These are phyloP conservation scores for Penicillium glabrum DNA, from an alignment of 2,329 filamentous ascomycete species.

Conservation along the genomic window DNA sequence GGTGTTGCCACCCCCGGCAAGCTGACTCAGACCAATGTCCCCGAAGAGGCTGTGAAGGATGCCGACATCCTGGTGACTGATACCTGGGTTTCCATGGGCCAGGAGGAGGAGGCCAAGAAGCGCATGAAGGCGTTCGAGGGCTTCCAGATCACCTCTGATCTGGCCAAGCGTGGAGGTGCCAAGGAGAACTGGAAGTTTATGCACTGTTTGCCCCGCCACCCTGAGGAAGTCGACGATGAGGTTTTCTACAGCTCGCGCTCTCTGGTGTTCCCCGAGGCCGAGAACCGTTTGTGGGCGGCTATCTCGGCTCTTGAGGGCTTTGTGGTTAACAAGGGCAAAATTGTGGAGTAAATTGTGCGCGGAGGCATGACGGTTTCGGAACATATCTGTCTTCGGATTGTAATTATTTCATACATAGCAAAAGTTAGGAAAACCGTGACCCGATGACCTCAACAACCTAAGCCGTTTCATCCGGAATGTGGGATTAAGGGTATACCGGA, in stretches of 20 bases:
- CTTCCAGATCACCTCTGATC: conserved; percentile 85
- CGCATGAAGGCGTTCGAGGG: conserved; percentile 79
- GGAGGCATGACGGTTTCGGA: conserved; percentile 3
- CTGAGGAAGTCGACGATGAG: conserved; percentile 89
- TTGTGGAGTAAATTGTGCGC: conserved; percentile 41
- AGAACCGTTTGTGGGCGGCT: conserved; percentile 91
- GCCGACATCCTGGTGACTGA: conserved; percentile 93
- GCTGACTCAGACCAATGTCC: conserved; percentile 72
- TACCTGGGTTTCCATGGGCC: conserved; percentile 98
- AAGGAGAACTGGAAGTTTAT: conserved; percentile 95
- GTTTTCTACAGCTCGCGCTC: conserved; percentile 88
- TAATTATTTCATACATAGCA: conserved; percentile 6
- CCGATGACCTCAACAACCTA: not conserved
- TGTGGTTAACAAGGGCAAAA: conserved; percentile 88
- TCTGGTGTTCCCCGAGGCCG: conserved; percentile 88
- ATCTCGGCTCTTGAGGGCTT: conserved; percentile 85
- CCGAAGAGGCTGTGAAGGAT: conserved; percentile 79
- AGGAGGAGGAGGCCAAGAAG: conserved; percentile 80
- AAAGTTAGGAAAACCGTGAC: not conserved
- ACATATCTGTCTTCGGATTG: conserved; percentile 5
- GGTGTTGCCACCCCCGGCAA: conserved; percentile 62
- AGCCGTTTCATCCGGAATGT: not conserved
- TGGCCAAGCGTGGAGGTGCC: conserved; percentile 81
- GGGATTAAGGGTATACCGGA: not conserved
- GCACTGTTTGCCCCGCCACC: conserved; percentile 92